Percentiles rank a stretch among this genome's conserved stretches.
phyloP scores from a whole-genome alignment of 140 eudicot species.

The Cichorium intybus region DNA sequence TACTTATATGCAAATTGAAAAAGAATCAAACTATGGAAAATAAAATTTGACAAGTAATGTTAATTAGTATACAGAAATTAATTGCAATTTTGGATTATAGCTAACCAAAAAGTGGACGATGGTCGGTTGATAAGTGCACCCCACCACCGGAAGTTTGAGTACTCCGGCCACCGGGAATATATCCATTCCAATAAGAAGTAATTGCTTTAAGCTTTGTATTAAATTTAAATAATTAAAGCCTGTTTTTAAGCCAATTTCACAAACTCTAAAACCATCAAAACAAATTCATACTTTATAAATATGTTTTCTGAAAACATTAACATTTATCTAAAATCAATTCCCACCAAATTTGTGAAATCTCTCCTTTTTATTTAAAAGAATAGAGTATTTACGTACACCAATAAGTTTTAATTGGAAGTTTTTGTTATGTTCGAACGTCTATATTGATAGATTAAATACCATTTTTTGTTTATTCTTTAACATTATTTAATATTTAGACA shows the following conservation, averaged over 20 bases:
- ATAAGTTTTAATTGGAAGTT: too few species aligned
- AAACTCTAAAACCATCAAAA: background rate
- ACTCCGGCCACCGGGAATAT: constrained; percentile 10
- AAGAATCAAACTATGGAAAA: background rate
- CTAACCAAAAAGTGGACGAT: constrained; percentile 21
- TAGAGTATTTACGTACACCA: background rate
- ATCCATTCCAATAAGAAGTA: constrained; percentile 22
- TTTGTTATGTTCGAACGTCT: background rate
- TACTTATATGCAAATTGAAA: background rate
- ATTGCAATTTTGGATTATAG: constrained; percentile 13
- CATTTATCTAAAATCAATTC: too few species aligned
- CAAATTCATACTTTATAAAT: background rate
- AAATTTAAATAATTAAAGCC: background rate
- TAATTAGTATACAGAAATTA: background rate
- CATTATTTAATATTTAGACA: background rate
- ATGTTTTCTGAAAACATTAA: too few species aligned
- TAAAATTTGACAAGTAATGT: background rate
- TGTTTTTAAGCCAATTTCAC: background rate
- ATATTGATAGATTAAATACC: too few species aligned
- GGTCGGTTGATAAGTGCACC: constrained; percentile 38
- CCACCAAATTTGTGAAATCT: background rate
- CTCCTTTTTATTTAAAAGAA: too few species aligned
- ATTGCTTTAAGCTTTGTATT: background rate
- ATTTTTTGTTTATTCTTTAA: too few species aligned
- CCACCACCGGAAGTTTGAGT: constrained; percentile 19